phyloP scores from a whole-genome alignment of 768 basidiomycete genomes.

The Tulasnella calospora region DNA sequence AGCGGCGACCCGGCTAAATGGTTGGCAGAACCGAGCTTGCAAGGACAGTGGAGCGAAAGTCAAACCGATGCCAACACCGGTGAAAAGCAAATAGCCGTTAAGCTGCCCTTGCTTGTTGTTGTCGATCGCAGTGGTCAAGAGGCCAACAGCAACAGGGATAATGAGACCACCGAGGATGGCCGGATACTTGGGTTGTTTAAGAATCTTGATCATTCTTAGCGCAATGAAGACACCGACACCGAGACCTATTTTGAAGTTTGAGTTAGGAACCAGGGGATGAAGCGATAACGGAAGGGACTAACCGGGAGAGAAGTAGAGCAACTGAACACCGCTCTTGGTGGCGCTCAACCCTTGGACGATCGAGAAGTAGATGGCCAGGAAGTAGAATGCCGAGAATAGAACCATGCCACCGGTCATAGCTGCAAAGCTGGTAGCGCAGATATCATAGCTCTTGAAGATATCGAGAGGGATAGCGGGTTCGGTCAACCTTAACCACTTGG shows the following conservation, averaged over 20 bases:
- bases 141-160: slow-evolving; percentile 42
- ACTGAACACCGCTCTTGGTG: slow-evolving; percentile 44
- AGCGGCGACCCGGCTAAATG: slow-evolving; percentile 41
- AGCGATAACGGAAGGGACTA: slow-evolving; percentile 33
- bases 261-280: slow-evolving; percentile 23
- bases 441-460: slow-evolving; percentile 43
- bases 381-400: slow-evolving; percentile 49
- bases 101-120: slow-evolving; percentile 37
- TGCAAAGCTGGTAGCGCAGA: slow-evolving; percentile 41
- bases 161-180: slow-evolving; percentile 42
- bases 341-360: slow-evolving; percentile 42
- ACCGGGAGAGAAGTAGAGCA: slow-evolving; percentile 53
- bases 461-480: slow-evolving; percentile 48
- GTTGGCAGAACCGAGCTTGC: slow-evolving; percentile 29
- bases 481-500: slow-evolving; percentile 27
- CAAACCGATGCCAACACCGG: slow-evolving; percentile 45
- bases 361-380: slow-evolving; percentile 50
- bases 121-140: slow-evolving; percentile 44
- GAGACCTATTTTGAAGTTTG: slow-evolving; percentile 25
- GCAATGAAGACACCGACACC: slow-evolving; percentile 40
- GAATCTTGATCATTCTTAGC: slow-evolving; percentile 37
- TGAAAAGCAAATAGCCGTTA: slow-evolving; percentile 45
- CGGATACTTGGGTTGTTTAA: slow-evolving; percentile 43
- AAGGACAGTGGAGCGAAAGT: slow-evolving; percentile 37
- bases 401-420: slow-evolving; percentile 46